Conservation (phyloP, 345 rosid genomes). For the Physaria fendleri region DNA sequence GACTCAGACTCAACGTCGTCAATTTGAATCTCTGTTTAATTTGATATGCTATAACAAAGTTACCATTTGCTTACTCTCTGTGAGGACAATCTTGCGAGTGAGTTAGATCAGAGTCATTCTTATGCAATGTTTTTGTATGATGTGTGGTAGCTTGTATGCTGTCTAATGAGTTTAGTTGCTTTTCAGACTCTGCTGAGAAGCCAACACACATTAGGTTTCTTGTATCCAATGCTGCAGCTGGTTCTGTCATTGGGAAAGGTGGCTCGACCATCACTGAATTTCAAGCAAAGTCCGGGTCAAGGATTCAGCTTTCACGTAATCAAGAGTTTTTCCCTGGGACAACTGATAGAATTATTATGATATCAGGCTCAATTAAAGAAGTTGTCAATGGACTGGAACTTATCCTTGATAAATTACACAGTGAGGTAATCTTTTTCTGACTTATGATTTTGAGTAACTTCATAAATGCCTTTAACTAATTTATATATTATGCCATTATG, state of each 20-base stretch:
- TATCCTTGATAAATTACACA: constrained; percentile 70
- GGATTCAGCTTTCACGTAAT: constrained; percentile 92
- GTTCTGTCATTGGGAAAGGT: constrained; percentile 97
- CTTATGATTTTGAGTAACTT: not conserved
- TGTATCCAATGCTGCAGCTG: constrained; percentile 97
- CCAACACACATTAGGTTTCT: constrained; percentile 76
- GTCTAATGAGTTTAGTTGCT: not conserved
- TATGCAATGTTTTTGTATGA: not conserved
- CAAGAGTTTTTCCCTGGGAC: constrained; percentile 95
- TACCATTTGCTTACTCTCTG: not conserved
- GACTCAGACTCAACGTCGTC: not conserved
- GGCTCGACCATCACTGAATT: constrained; percentile 96
- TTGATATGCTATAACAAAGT: not conserved
- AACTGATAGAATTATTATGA: constrained; percentile 83
- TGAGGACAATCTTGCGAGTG: not conserved
- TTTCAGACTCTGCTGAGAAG: constrained; percentile 69
- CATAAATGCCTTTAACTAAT: not conserved
- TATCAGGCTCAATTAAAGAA: constrained; percentile 76
- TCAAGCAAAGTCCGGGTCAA: constrained; percentile 89
- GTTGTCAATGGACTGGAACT: constrained; percentile 76
- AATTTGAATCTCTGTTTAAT: constrained; percentile 12
- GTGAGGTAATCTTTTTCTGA: constrained; percentile 55
- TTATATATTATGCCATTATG: not conserved
- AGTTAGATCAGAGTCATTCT: not conserved
- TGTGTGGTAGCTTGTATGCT: not conserved